Base-by-base conservation (phyloP, 2,329 filamentous ascomycete genomes). In the Dactylella cylindrospora region DNA sequence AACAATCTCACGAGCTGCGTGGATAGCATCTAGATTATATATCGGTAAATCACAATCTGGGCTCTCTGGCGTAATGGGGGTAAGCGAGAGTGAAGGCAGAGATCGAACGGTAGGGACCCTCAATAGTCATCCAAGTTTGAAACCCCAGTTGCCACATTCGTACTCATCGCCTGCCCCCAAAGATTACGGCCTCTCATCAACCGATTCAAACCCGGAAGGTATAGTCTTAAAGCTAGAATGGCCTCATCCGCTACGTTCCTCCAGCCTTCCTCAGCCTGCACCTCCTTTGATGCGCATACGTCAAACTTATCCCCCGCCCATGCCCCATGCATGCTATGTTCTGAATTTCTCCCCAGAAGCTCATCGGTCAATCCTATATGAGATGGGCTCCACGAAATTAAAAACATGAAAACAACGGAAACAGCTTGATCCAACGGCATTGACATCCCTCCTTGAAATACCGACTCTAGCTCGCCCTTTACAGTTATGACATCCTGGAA, bases 231-330 rank as follows among this genome's bases (percentile, higher is more conserved):
- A 8, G 28, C 23, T 19, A 35, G 13, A 9, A 57, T 20, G 17
- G 44, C 44, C 29, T 50, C 44, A 0, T 22, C 36, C 8, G 29
- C 29, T 8, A 57, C 38, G 8, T 46, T 43, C 9, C 12, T 46
- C 52, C 52, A 57, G 5, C 7, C 38, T 3, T n/a, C 8, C 1
- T 47, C 22, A 10, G 5, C 12, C 3, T 36, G 15, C 2, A 57
- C 5, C 8, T 57, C 23, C 9, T 29, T 17, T 1, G 13, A 4
- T 9, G 36, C 36, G 8, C 22, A 49, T 3, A 57, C 52, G 20
- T 57, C 52, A 26, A 57, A 57, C 1, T 25, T 36, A 20, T 57
- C 52, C 2, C 52, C 52, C 8, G 52, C 52, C 52, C 52, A 57
- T 1, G 33, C 6, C 1, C 52, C 52, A 5, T 44, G 22, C 1